These are phyloP conservation scores for Populus pruinosa DNA, from an alignment of 345 rosid genomes.

Conservation along the genomic window DNA sequence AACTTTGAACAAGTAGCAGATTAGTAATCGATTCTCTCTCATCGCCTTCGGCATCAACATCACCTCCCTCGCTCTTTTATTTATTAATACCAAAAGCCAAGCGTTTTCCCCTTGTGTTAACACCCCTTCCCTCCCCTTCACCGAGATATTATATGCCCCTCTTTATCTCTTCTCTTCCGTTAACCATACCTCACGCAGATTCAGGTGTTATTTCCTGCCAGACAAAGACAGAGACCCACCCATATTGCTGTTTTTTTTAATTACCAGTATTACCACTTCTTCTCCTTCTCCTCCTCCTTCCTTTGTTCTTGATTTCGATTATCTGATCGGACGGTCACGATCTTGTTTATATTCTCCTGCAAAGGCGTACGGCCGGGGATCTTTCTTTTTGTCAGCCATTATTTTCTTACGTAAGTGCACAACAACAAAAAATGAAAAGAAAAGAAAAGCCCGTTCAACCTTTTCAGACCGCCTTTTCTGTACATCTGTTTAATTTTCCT, in stretches of 20 bases:
- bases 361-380: constrained; percentile 40
- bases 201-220: neutral
- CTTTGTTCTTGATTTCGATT: neutral
- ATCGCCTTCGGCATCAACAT: constrained; percentile 3
- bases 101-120: neutral
- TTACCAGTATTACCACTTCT: neutral
- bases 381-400: constrained; percentile 17
- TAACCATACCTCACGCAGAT: neutral
- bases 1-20: neutral
- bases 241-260: neutral
- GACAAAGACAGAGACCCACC: neutral
- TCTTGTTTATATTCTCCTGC: constrained; percentile 25
- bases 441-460: constrained; percentile 3
- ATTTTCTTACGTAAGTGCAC: constrained; percentile 26
- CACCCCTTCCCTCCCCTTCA: neutral
- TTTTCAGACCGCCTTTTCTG: constrained; percentile 18
- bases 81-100: neutral
- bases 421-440: neutral
- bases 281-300: neutral
- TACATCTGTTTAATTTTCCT: neutral
- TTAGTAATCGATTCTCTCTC: neutral
- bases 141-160: neutral
- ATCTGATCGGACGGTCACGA: constrained; percentile 37
- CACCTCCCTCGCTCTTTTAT: constrained; percentile 14
- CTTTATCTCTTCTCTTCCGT: neutral